Conservation (phyloP, 2,329 filamentous ascomycete species). For the Verticillium tricorpus region DNA sequence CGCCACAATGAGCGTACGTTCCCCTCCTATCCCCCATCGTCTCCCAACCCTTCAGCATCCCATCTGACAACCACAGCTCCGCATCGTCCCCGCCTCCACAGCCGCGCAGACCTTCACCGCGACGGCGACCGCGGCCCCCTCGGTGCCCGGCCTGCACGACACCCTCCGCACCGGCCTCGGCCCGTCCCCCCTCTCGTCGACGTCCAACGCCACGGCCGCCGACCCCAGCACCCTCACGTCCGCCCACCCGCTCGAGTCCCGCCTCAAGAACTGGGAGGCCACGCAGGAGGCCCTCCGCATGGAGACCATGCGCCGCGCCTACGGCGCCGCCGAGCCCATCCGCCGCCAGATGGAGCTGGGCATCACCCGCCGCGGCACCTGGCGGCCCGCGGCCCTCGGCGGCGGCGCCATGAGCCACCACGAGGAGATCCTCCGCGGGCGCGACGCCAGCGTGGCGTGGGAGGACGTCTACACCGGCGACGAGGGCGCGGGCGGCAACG, state of each 20-base stretch:
- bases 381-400: slow-evolving; percentile 68
- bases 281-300: slow-evolving; percentile 87
- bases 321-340: slow-evolving; percentile 89
- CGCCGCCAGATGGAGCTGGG: slow-evolving; percentile 92
- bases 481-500: slow-evolving; percentile 55
- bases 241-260: slow-evolving; percentile 85
- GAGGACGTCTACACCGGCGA: slow-evolving; percentile 88
- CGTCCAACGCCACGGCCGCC: not conserved
- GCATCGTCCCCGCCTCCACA: slow-evolving; percentile 70
- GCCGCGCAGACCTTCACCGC: slow-evolving; percentile 65
- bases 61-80: slow-evolving; percentile 46
- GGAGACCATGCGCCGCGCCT: slow-evolving; percentile 79
- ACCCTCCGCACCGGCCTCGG: slow-evolving; percentile 81
- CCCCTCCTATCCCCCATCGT: not conserved
- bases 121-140: slow-evolving; percentile 67
- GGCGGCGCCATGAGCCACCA: slow-evolving; percentile 65
- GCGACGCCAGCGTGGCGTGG: slow-evolving; percentile 77
- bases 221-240: slow-evolving; percentile 49
- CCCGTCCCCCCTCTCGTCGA: slow-evolving; percentile 48
- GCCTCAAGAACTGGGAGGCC: slow-evolving; percentile 82
- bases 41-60: not conserved
- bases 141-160: slow-evolving; percentile 89
- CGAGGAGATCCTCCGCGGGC: slow-evolving; percentile 80
- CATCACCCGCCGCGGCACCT: slow-evolving; percentile 76
- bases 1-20: slow-evolving; percentile 43